Percentiles rank a stretch among this genome's conserved stretches.
These are phyloP conservation scores for Solanum gandarillasii DNA, from an alignment of 257 asterid genomes.

Conservation along the genomic window DNA sequence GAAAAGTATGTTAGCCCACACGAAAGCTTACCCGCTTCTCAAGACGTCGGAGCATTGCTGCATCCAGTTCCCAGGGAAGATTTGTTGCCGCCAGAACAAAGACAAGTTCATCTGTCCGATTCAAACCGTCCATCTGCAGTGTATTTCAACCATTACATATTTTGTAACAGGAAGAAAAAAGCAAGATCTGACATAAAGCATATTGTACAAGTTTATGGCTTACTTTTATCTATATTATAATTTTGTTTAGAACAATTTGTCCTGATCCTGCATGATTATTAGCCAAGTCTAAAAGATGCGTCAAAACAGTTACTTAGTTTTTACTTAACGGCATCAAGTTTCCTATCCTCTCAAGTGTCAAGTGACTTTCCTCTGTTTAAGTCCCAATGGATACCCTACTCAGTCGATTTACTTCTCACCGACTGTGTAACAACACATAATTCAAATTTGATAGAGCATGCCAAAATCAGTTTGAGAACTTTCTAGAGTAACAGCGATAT, in stretches of 20 bases:
- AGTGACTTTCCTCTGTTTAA: neutral
- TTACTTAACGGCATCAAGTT: neutral
- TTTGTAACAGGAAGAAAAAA: neutral
- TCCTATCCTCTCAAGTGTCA: neutral
- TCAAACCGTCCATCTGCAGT: conserved; percentile 99
- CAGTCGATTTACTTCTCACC: neutral
- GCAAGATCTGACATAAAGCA: neutral
- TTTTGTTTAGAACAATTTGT: neutral
- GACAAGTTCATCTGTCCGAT: conserved; percentile 82
- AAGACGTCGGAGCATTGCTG: conserved; percentile 98
- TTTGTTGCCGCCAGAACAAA: conserved; percentile 98
- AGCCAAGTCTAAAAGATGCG: neutral
- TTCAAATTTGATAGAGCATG: neutral
- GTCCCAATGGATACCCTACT: neutral
- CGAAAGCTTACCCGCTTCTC: conserved; percentile 68
- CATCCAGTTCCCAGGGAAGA: conserved; percentile 99
- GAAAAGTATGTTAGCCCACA: neutral
- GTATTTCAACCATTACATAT: conserved; percentile 9
- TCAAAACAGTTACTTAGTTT: neutral
- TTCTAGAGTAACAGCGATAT: neutral
- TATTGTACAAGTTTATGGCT: neutral
- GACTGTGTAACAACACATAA: neutral
- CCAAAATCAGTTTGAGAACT: neutral
- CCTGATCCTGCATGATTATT: neutral
- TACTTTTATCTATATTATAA: neutral